These are phyloP conservation scores for Akanthomyces dipterigenus DNA, from an alignment of 2,329 filamentous ascomycete genomes.

Conservation along the genomic window DNA sequence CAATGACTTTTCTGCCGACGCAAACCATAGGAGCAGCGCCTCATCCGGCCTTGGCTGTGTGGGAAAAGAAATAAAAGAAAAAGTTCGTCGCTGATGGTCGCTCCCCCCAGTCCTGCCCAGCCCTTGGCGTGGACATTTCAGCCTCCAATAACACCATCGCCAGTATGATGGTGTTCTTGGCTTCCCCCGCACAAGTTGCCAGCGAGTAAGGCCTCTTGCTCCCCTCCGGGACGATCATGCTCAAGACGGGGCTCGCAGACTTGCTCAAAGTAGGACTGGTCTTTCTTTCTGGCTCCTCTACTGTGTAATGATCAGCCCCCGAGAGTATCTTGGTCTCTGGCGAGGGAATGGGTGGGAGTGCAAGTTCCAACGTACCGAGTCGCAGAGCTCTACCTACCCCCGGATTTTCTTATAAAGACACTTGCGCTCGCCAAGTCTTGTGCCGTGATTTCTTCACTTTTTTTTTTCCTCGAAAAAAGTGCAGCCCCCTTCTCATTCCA, in stretches of 20 bases:
- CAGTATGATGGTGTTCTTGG: neutral
- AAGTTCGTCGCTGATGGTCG: neutral
- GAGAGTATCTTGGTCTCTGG: no score
- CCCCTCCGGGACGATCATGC: no score
- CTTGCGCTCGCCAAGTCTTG: neutral
- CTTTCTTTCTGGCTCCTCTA: no score
- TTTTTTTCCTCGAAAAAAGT: neutral
- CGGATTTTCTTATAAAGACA: no score
- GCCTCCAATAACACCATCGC: neutral
- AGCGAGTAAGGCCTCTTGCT: neutral
- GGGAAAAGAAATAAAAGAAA: neutral
- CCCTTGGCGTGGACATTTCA: neutral
- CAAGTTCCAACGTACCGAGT: no score
- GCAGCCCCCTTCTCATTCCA: no score
- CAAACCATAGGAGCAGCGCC: neutral
- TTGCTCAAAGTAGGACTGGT: no score
- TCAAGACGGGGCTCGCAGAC: no score
- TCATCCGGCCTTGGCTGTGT: neutral
- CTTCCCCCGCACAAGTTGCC: neutral
- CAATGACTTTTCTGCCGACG: neutral
- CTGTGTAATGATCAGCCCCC: no score
- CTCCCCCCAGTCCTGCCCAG: neutral
- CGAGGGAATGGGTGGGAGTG: no score
- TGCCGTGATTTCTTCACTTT: neutral
- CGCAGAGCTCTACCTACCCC: no score